phyloP scores from a whole-genome alignment of 1,139 yeast species.

The Debaryomyces psychrophilus region DNA sequence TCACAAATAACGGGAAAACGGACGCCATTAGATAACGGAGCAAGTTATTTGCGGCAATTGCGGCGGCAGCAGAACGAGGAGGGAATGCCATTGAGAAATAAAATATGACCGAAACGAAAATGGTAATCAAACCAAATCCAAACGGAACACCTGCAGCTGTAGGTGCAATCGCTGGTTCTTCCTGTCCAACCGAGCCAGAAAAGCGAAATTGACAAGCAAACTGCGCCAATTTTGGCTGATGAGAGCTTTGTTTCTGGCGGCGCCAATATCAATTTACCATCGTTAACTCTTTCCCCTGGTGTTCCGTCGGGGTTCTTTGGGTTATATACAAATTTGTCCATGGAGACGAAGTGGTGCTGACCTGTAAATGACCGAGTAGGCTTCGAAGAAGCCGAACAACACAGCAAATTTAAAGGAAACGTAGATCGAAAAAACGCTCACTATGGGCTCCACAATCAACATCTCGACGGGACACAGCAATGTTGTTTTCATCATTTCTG shows the following conservation, averaged over 20 bases:
- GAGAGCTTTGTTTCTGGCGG: slow-evolving; percentile 41
- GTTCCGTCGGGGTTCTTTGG: slow-evolving; percentile 66
- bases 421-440: slow-evolving; percentile 64
- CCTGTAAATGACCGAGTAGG: slow-evolving; percentile 74
- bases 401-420: slow-evolving; percentile 76
- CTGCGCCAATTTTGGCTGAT: slow-evolving; percentile 60
- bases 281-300: slow-evolving; percentile 54
- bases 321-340: slow-evolving; percentile 54
- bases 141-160: slow-evolving; percentile 74
- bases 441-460: slow-evolving; percentile 71
- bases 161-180: slow-evolving; percentile 62
- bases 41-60: slow-evolving; percentile 78
- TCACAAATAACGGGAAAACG: slow-evolving; percentile 49
- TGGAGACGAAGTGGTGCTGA: slow-evolving; percentile 46
- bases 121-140: slow-evolving; percentile 71
- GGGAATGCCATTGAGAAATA: slow-evolving; percentile 78
- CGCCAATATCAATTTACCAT: slow-evolving; percentile 53
- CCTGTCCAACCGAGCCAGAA: slow-evolving; percentile 89
- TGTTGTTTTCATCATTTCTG: slow-evolving; percentile 41
- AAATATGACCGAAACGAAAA: slow-evolving; percentile 69
- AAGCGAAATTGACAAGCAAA: slow-evolving; percentile 65
- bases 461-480: slow-evolving; percentile 64
- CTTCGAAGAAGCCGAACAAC: slow-evolving; percentile 76
- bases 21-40: slow-evolving; percentile 71
- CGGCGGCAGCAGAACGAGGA: slow-evolving; percentile 67